Evolutionary conservation across 1,284 basidiomycete species (phyloP).

Genomic region (Ganoderma resinaceum): DNA sequence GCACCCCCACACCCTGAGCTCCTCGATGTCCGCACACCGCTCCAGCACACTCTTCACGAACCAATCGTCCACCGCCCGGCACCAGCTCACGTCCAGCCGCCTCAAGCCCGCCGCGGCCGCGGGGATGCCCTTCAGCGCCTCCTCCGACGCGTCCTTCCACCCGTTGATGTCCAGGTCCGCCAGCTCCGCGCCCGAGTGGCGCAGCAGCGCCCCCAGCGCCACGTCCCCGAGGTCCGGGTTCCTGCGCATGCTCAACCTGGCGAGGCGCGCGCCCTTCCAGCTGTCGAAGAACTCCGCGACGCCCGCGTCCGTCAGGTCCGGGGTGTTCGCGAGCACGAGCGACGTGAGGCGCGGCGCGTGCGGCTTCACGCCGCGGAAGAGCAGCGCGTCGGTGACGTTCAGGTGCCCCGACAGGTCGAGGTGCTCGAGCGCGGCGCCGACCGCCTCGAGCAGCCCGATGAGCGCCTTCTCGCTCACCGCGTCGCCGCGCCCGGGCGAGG

Average conservation of each 20-base stretch:
- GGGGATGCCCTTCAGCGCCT: conserved; percentile 63
- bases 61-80: conserved; percentile 86
- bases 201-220: conserved; percentile 71
- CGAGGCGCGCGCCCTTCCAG: conserved; percentile 49
- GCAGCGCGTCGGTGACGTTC: conserved; percentile 60
- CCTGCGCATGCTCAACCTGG: conserved; percentile 64
- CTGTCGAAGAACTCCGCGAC: conserved; percentile 71
- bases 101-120: conserved; percentile 55
- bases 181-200: conserved; percentile 74
- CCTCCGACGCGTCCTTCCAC: conserved; percentile 69
- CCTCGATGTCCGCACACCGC: conserved; percentile 54
- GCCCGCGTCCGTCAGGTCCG: conserved; percentile 73
- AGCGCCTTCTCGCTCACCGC: conserved; percentile 56
- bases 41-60: conserved; percentile 78
- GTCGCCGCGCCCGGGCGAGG: conserved; percentile 44
- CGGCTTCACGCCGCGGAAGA: conserved; percentile 68
- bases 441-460: conserved; percentile 53
- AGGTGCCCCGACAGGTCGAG: conserved; percentile 75
- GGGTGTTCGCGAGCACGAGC: conserved; percentile 66
- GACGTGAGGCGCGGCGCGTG: conserved; percentile 59
- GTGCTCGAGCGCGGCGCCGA: conserved; percentile 49
- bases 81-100: conserved; percentile 88
- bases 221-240: conserved; percentile 63
- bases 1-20: conserved; percentile 78
- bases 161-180: conserved; percentile 78